A percentile compares a stretch with the other conserved stretches of the same genome.
Conservation (phyloP, 495 filamentous ascomycete species). For the Podospora fimiseda region DNA sequence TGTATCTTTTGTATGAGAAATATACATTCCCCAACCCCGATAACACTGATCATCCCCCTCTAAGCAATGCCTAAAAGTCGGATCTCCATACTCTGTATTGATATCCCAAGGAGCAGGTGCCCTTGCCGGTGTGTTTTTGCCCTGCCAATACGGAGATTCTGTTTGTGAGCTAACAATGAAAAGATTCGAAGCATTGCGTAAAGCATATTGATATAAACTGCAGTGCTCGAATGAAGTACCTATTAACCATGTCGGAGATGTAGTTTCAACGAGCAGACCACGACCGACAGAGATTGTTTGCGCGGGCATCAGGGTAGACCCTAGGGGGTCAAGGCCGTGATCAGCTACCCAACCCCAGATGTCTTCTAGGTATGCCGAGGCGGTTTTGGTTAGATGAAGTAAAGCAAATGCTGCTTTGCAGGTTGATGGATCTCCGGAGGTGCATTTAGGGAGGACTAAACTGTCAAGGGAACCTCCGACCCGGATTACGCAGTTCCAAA, state of each 20-base stretch:
- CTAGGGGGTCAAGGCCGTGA: constrained; percentile 39
- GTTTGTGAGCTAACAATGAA: constrained; percentile 64
- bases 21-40: constrained; percentile 36
- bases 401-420: constrained; percentile 50
- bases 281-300: constrained; percentile 47
- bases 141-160: constrained; percentile 70
- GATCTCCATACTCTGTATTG: constrained; percentile 12
- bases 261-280: constrained; percentile 43
- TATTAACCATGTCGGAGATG: constrained; percentile 48
- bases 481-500: constrained; percentile 53
- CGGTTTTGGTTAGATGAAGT: constrained; percentile 42
- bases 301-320: constrained; percentile 10
- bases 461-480: constrained; percentile 51
- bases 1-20: constrained; percentile 30
- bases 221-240: constrained; percentile 67
- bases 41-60: constrained; percentile 29
- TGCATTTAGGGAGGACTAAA: constrained; percentile 36
- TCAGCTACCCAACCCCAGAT: constrained; percentile 53
- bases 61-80: constrained; percentile 17
- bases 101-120: constrained; percentile 20
- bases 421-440: constrained; percentile 17
- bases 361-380: constrained; percentile 51
- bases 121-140: constrained; percentile 46
- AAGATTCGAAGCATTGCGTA: constrained; percentile 54
- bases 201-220: constrained; percentile 67